phyloP scores from a whole-genome alignment of 768 basidiomycete species.

The Trametes cingulata region DNA sequence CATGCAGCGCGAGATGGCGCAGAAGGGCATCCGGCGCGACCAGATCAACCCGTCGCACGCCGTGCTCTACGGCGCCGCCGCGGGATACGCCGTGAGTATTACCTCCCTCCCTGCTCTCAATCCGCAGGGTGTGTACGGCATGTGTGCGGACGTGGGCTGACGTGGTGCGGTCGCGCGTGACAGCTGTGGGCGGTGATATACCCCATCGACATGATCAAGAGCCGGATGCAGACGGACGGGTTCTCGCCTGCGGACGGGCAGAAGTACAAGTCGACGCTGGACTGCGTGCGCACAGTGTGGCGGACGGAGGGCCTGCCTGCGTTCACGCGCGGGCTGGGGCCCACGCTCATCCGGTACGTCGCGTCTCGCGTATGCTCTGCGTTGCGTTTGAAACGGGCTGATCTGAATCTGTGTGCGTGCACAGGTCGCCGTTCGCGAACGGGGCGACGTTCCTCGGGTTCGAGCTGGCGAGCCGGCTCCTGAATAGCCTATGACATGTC shows the following conservation, averaged over 20 bases:
- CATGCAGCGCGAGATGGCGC: constrained; percentile 81
- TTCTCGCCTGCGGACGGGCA: constrained; percentile 73
- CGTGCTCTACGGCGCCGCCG: constrained; percentile 85
- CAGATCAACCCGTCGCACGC: constrained; percentile 78
- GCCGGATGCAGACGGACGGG: constrained; percentile 93
- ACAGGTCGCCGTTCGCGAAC: constrained; percentile 92
- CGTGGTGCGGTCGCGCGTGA: constrained; percentile 5
- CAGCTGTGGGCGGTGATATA: constrained; percentile 93
- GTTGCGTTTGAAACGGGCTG: too few relatives aligned
- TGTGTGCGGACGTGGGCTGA: background rate
- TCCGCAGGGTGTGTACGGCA: background rate
- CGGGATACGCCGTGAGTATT: constrained; percentile 86
- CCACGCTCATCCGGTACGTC: constrained; percentile 85
- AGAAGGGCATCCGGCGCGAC: constrained; percentile 68
- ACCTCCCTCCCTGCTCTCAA: background rate
- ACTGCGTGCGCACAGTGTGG: constrained; percentile 85
- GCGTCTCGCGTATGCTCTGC: constrained; percentile 5
- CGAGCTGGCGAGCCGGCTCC: constrained; percentile 81
- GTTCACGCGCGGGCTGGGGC: constrained; percentile 88
- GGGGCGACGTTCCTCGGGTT: constrained; percentile 97
- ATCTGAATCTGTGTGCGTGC: background rate
- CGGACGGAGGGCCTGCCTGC: constrained; percentile 79
- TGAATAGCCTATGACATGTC: constrained; percentile 39
- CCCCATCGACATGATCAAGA: constrained; percentile 96
- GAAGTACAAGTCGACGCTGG: constrained; percentile 79